Conservation (phyloP, 371 early-diverging fungal species). For the Cokeromyces recurvatus region DNA sequence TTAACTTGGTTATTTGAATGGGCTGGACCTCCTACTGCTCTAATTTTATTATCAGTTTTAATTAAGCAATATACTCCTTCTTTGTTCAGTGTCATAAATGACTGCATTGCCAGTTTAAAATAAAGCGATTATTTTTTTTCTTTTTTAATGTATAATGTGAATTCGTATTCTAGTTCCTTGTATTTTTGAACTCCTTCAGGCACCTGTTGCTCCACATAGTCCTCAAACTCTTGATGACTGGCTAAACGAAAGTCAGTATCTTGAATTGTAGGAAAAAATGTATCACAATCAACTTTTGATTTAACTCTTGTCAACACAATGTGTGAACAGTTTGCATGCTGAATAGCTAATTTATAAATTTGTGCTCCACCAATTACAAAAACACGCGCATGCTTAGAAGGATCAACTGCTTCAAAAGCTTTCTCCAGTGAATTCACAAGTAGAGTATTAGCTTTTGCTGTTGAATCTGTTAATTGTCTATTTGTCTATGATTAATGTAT, state of each 20-base stretch:
- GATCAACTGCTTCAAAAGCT: slow-evolving; percentile 36
- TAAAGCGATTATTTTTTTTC: slow-evolving; percentile 3
- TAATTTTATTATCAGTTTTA: background rate
- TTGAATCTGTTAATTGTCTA: no score
- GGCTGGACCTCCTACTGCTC: slow-evolving; percentile 27
- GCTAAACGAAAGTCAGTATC: slow-evolving; percentile 19
- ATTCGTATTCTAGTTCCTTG: slow-evolving; percentile 41
- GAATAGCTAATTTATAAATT: slow-evolving; percentile 54
- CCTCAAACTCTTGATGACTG: slow-evolving; percentile 35
- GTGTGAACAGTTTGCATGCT: slow-evolving; percentile 42
- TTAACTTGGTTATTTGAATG: slow-evolving; percentile 41
- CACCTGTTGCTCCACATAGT: slow-evolving; percentile 35
- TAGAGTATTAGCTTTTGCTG: slow-evolving; percentile 15
- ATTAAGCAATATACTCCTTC: slow-evolving; percentile 2
- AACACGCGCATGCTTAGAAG: slow-evolving; percentile 20
- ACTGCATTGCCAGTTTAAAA: slow-evolving; percentile 9
- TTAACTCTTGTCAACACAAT: slow-evolving; percentile 63
- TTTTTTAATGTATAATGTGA: slow-evolving; percentile 36
- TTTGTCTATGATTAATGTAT: no score
- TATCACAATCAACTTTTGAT: slow-evolving; percentile 52
- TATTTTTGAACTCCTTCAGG: slow-evolving; percentile 38
- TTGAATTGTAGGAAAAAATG: slow-evolving; percentile 60
- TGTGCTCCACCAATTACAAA: slow-evolving; percentile 68
- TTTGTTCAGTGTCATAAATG: slow-evolving; percentile 7
- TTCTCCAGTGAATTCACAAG: slow-evolving; percentile 46